Base-by-base conservation (phyloP, 2,329 filamentous ascomycete genomes). In the Xylariales sp. region DNA sequence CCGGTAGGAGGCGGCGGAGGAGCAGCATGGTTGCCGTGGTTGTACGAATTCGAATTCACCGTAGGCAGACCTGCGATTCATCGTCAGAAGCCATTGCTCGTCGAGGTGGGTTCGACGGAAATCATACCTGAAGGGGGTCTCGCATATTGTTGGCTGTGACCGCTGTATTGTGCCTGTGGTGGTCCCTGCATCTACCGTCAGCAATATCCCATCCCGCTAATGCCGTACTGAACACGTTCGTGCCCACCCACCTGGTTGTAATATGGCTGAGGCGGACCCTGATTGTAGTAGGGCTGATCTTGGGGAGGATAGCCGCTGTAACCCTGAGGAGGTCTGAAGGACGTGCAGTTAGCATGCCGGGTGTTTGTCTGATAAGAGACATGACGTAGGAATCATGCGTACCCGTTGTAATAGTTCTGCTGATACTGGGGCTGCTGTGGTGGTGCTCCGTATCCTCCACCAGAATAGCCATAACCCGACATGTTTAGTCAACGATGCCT, bases 1-100 rank as follows among this genome's bases (percentile, higher is more conserved):
- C 75, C 68, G 43, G 71, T 61, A 14, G 85, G 84, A 6, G 86
- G 86, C 38, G 82, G 77, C 2, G 81, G 73, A 38, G 86, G 86
- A 7, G 68, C 76, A 50, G 62, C 62, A 38, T 72, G 71, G 51
- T 78, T 78, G 47, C 74, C 78, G 50, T 78, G 75, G 46, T 63
- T 64, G 63, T 73, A 79, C 49, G 70, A 66, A 56, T 78, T 77
- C 40, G 72, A 68, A 56, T 70, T 70, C 45, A 56, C 57, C 8
- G 65, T 63, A 11, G 64, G 66, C 48, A 68, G 59, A 21, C 52
- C 68, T 68, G 19, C 16, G 38, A 54, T n/a, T 18, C 19, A 19
- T 16, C 11, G 19, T 24, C 10, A 22, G 25, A 16, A 14, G 18
- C 16, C 33, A 15, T 31, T 1, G 9, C 2, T 19, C 6, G 24